Evolutionary conservation across 805 yeast species (phyloP).

Genomic region (Starmerella ratchasimensis): DNA sequence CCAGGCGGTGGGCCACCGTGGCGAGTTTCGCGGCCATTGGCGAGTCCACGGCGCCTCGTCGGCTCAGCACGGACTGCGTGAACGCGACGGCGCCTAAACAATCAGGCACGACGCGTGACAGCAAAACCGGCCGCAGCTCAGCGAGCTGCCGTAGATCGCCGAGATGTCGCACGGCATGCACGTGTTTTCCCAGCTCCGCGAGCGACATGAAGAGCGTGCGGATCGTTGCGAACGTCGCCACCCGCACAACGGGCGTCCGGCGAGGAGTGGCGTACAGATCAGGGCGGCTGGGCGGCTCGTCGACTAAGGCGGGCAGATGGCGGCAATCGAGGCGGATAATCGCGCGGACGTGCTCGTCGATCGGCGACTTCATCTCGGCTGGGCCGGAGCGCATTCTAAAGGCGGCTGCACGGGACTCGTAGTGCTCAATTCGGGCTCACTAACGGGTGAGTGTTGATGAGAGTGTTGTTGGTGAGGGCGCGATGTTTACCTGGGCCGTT

Average conservation of each 20-base stretch:
- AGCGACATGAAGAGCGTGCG: constrained; percentile 6
- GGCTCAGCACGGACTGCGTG: constrained; percentile 4
- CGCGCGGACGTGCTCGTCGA: not conserved
- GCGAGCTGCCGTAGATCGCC: constrained; percentile 2
- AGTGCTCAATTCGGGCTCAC: too few species aligned
- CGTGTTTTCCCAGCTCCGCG: not conserved
- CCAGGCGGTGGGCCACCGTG: constrained; percentile 3
- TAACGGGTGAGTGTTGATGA: too few species aligned
- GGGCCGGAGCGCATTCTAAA: not conserved
- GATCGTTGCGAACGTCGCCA: constrained; percentile 9
- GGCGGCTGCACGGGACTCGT: too few species aligned
- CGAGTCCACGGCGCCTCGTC: constrained; percentile 8
- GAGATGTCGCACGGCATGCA: not conserved
- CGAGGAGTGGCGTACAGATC: constrained; percentile 1
- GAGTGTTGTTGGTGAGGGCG: too few species aligned
- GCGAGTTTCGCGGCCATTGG: constrained; percentile 11
- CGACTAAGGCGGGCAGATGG: not conserved
- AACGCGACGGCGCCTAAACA: constrained; percentile 3
- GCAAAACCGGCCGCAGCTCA: constrained; percentile 1
- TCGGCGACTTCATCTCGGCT: too few species aligned
- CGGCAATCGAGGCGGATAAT: constrained; percentile 5
- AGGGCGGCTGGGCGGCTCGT: not conserved
- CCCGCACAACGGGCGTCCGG: not conserved
- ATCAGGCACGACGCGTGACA: constrained; percentile 5
- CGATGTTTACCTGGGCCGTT: too few species aligned